Evolutionary conservation across 176 grass and related monocot species (phyloP), one percentile per base, ranked within the genome.

Genomic region (Panicum miliaceum): DNA sequence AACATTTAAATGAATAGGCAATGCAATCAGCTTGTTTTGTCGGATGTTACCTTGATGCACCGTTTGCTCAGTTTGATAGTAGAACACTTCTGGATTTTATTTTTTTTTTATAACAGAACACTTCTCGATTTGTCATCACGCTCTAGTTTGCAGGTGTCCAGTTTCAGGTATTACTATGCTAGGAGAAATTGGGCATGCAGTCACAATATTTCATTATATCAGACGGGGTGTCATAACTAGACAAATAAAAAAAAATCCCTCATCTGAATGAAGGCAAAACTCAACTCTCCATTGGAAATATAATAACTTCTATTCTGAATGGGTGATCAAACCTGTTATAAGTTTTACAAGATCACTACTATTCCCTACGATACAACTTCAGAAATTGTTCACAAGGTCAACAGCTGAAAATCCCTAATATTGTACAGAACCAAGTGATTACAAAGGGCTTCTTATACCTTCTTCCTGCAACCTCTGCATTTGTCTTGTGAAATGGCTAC

Each of bases 341-440:
- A 41, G 68, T 22, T 68, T 77, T 81, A 71, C 32, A 68, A 52
- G 23, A 76, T 25, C 42, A 29, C 26, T 53, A 60, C 13, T 60
- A 60, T 62, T 84, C 14, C 42, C 14, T 60, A 74, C 22, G 40
- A 65, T 25, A 53, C 20, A 76, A 16, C 37, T 71, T 63, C 15
- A 45, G 43, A 35, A 71, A 51, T 69, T 77, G 53, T 41, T 29
- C 62, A 87, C 13, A 35, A 8, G 29, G 29, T 32, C 29, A 32
- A 32, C 10, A 32, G 29, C 38, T 70, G 8, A 82, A 62, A 11
- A 61, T 63, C 25, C 25, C 2, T 18, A 83, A 23, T 75, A 61
- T 80, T 80, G 42, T 80, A 80, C 81, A 84, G 2, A 56, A 62
- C 20, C 29, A 34, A 35, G 50, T 12, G 67, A 77, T 58, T 14